These are phyloP conservation scores for Hyaloscypha finlandica DNA, from an alignment of 495 filamentous ascomycete species.

Conservation along the genomic window DNA sequence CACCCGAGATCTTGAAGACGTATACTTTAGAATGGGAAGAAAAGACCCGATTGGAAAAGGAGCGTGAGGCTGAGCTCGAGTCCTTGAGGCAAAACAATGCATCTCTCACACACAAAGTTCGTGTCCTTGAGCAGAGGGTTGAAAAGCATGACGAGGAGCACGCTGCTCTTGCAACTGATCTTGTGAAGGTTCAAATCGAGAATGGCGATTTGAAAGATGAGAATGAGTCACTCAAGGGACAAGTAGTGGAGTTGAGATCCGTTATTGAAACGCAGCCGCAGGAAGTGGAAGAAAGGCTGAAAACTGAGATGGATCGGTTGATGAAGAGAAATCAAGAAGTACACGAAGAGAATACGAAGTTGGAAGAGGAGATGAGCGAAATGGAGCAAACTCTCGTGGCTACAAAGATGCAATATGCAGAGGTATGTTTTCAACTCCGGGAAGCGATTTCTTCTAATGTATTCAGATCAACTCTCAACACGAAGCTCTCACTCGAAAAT, in stretches of 20 bases:
- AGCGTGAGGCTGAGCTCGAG: conserved; percentile 83
- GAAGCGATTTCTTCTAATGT: conserved; percentile 7
- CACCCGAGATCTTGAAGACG: conserved; percentile 70
- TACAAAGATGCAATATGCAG: conserved; percentile 92
- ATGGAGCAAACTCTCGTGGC: conserved; percentile 93
- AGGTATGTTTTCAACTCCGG: conserved; percentile 61
- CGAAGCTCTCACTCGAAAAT: conserved; percentile 76
- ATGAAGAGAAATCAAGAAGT: conserved; percentile 93
- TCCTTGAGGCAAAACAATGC: conserved; percentile 63
- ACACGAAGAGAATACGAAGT: conserved; percentile 84
- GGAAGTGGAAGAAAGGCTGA: conserved; percentile 82
- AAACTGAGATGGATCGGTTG: conserved; percentile 85
- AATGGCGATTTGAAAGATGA: conserved; percentile 86
- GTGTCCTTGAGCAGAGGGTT: conserved; percentile 80
- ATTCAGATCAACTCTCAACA: conserved; percentile 68
- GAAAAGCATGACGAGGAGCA: conserved; percentile 93
- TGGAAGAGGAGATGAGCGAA: conserved; percentile 90
- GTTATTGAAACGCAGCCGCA: conserved; percentile 87
- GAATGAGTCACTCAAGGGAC: conserved; percentile 80
- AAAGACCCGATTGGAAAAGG: conserved; percentile 72
- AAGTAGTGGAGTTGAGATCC: conserved; percentile 77
- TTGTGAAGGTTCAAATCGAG: conserved; percentile 89
- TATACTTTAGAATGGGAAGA: conserved; percentile 95
- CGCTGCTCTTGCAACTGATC: conserved; percentile 84
- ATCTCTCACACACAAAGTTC: conserved; percentile 68